Evolutionary conservation across 495 filamentous ascomycete species (phyloP).

Genomic region (Zalerion maritima): DNA sequence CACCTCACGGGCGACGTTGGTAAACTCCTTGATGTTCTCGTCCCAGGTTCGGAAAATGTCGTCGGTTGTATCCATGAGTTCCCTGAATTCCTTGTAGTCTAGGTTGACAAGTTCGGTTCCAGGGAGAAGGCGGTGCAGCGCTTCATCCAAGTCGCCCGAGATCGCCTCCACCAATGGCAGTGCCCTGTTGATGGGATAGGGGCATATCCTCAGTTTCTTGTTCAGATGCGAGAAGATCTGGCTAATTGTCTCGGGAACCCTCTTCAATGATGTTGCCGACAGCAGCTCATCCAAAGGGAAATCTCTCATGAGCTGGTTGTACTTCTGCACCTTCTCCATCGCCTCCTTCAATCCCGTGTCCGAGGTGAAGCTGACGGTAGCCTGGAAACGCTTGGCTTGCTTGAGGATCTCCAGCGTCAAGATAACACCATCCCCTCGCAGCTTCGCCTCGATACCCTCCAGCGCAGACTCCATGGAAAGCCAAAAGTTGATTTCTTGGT

Average conservation of each 20-base stretch:
- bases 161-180: slow-evolving; percentile 97
- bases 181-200: slow-evolving; percentile 83
- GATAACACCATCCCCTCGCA: slow-evolving; percentile 74
- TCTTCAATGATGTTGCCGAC: slow-evolving; percentile 76
- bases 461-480: slow-evolving; percentile 84
- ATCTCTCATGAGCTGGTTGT: slow-evolving; percentile 95
- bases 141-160: slow-evolving; percentile 76
- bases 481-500: slow-evolving; percentile 98
- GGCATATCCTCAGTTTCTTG: slow-evolving; percentile 88
- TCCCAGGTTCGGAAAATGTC: slow-evolving; percentile 88
- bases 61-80: slow-evolving; percentile 67
- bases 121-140: slow-evolving; percentile 70
- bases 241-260: slow-evolving; percentile 76
- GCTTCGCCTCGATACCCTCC: slow-evolving; percentile 76
- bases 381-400: slow-evolving; percentile 91
- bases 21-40: slow-evolving; percentile 91
- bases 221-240: slow-evolving; percentile 88
- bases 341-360: slow-evolving; percentile 93
- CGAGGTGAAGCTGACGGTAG: slow-evolving; percentile 85
- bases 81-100: slow-evolving; percentile 78
- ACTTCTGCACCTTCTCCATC: slow-evolving; percentile 89
- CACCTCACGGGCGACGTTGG: slow-evolving; percentile 86
- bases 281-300: slow-evolving; percentile 91
- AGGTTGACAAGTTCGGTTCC: slow-evolving; percentile 82
- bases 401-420: slow-evolving; percentile 88